Evolutionary conservation across 805 yeast species (phyloP).

Genomic region (fission yeast (Schizosaccharomyces pombe)): DNA sequence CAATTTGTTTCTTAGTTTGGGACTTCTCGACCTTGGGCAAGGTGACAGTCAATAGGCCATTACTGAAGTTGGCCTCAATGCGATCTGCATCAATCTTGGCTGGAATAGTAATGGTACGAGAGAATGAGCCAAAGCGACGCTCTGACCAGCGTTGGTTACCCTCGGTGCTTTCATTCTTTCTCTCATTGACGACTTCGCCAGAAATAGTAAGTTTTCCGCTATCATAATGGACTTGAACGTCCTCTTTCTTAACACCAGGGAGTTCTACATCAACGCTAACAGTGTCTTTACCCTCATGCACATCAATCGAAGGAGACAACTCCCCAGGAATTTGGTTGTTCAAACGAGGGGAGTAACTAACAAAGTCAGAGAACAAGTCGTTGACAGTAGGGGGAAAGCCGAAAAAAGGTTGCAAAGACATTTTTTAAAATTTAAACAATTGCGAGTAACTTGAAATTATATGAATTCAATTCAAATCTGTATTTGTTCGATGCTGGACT

Average conservation of each 20-base stretch:
- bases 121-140: conserved; percentile 3
- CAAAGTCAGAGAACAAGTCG: background rate
- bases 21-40: background rate
- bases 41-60: background rate
- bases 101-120: conserved; percentile 3
- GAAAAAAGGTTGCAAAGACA: background rate
- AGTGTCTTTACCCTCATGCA: background rate
- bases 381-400: background rate
- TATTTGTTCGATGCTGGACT: too few species aligned
- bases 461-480: too few species aligned
- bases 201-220: background rate
- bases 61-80: background rate
- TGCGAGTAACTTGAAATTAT: too few species aligned
- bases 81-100: conserved; percentile 1
- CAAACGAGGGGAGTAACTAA: background rate
- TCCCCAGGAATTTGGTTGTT: background rate
- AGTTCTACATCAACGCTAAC: background rate
- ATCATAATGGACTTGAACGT: background rate
- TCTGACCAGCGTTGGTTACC: conserved; percentile 3
- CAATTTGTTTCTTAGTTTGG: background rate
- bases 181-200: conserved; percentile 1
- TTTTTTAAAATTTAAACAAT: too few species aligned
- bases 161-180: background rate
- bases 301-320: background rate
- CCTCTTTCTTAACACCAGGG: conserved; percentile 2